phyloP scores from a whole-genome alignment of 2,329 filamentous ascomycete genomes.

The Rutstroemia sp. region DNA sequence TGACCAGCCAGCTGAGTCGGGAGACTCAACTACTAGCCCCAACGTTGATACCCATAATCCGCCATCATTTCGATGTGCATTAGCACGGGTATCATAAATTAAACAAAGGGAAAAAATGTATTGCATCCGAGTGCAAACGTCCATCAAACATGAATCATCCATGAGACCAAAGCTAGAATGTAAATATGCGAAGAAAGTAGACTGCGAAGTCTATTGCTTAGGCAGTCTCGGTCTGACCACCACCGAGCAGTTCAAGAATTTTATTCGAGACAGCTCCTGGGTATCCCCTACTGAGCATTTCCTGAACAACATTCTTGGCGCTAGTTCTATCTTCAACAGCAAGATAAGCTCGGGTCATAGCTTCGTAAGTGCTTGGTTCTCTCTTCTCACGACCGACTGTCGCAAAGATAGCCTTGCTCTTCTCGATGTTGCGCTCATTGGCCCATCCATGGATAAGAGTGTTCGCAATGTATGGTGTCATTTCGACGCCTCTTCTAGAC shows the following conservation, averaged over 20 bases:
- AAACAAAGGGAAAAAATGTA: constrained; percentile 22
- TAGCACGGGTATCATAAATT: constrained; percentile 27
- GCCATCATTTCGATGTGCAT: constrained; percentile 20
- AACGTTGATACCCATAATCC: constrained; percentile 21
- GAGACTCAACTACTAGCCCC: neutral
- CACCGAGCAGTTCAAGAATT: constrained; percentile 80
- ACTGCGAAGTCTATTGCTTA: neutral
- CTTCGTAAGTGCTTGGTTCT: constrained; percentile 97
- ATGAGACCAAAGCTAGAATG: constrained; percentile 7
- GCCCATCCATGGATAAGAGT: constrained; percentile 97
- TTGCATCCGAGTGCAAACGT: neutral
- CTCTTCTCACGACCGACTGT: constrained; percentile 70
- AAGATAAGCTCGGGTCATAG: constrained; percentile 92
- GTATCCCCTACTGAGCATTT: constrained; percentile 88
- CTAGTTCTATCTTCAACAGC: constrained; percentile 71
- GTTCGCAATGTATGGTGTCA: constrained; percentile 98
- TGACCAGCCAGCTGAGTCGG: constrained; percentile 6
- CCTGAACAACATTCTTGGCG: constrained; percentile 73
- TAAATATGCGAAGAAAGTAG: constrained; percentile 15
- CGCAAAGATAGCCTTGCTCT: constrained; percentile 72
- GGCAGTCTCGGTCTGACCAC: constrained; percentile 31
- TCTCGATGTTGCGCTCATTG: constrained; percentile 69
- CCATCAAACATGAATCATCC: constrained; percentile 8
- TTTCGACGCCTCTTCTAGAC: constrained; percentile 63
- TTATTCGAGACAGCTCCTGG: constrained; percentile 88